Evolutionary conservation across 2,329 filamentous ascomycete species (phyloP).

Genomic region (Venturiaceae sp.): DNA sequence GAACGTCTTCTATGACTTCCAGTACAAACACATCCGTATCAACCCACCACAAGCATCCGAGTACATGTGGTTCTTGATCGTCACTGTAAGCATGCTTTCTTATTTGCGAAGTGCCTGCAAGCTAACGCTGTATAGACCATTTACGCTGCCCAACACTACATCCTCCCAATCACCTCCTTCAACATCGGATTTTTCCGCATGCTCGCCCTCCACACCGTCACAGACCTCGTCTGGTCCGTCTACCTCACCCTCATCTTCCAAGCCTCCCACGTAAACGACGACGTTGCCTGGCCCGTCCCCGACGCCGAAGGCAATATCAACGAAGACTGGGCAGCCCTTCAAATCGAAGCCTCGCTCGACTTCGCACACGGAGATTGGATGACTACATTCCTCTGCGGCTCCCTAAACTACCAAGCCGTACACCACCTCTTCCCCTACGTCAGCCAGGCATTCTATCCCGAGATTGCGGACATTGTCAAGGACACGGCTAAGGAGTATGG

Average conservation of each 20-base stretch:
- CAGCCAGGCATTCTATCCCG: constrained; percentile 4
- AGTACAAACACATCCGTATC: constrained; percentile 7
- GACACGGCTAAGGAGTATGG: constrained; percentile 1
- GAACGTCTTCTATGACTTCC: constrained; percentile 4
- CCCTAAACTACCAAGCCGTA: constrained; percentile 7
- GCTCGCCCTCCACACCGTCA: constrained; percentile 5
- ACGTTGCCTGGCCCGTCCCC: constrained; percentile 5
- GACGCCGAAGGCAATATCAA: constrained; percentile 1
- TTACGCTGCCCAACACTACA: constrained; percentile 5
- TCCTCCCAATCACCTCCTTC: neutral
- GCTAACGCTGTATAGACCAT: neutral
- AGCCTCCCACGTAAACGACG: constrained; percentile 8
- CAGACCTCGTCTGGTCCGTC: constrained; percentile 6
- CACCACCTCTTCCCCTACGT: constrained; percentile 8
- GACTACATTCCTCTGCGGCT: constrained; percentile 7
- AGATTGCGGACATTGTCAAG: constrained; percentile 6
- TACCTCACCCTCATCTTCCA: constrained; percentile 8
- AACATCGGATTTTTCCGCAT: constrained; percentile 1
- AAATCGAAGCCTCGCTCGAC: constrained; percentile 7
- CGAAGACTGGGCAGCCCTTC: constrained; percentile 3
- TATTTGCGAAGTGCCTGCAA: neutral
- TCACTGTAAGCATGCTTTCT: neutral
- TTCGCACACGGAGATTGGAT: constrained; percentile 1
- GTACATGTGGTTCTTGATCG: neutral
- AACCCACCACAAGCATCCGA: constrained; percentile 2